phyloP scores from a whole-genome alignment of 2,329 filamentous ascomycete species.

The Erysiphe neolycopersici region DNA sequence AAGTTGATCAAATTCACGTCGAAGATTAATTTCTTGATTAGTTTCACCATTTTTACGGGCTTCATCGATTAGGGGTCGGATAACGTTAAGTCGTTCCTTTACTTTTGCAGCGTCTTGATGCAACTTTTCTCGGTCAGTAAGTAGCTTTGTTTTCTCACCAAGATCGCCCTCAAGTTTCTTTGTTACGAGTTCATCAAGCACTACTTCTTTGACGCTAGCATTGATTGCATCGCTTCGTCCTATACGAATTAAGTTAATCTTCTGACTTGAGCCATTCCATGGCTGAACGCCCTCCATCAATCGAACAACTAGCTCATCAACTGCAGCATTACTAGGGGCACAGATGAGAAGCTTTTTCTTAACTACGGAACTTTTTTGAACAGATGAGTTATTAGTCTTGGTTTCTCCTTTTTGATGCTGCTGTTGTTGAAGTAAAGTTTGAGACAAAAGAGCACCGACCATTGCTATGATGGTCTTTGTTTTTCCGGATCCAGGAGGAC shows the following conservation, averaged over 20 bases:
- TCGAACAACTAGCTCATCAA: constrained; percentile 84
- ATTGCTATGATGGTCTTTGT: constrained; percentile 96
- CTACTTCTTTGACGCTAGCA: constrained; percentile 65
- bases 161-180: constrained; percentile 37
- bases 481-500: constrained; percentile 87
- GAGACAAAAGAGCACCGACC: constrained; percentile 60
- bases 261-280: constrained; percentile 39
- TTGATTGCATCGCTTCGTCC: constrained; percentile 88
- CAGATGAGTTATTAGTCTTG: not conserved
- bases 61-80: constrained; percentile 46
- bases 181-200: constrained; percentile 73
- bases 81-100: constrained; percentile 44
- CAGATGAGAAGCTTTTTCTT: constrained; percentile 83
- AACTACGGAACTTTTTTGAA: constrained; percentile 8
- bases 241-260: constrained; percentile 68
- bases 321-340: constrained; percentile 93
- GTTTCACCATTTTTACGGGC: constrained; percentile 29
- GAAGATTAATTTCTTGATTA: constrained; percentile 25
- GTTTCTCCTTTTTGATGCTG: constrained; percentile 1
- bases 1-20: constrained; percentile 51
- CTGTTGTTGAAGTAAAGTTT: constrained; percentile 15
- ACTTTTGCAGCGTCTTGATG: constrained; percentile 40
- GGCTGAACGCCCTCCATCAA: constrained; percentile 72
- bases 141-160: constrained; percentile 25
- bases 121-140: constrained; percentile 26